Conservation (phyloP, 108 stramenopile species). For the Cyclotella atomus region DNA sequence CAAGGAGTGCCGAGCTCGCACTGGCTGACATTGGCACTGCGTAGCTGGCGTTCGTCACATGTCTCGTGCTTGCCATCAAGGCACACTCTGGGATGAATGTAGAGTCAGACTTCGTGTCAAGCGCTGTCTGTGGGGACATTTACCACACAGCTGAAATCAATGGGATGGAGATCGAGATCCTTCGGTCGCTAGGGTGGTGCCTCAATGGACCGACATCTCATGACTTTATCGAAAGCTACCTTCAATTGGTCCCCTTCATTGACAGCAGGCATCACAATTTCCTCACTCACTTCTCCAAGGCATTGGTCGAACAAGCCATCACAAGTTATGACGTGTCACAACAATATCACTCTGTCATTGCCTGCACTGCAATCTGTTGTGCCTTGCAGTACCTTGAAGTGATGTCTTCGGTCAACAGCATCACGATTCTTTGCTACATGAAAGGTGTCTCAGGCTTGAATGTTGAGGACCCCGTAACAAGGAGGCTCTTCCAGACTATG, state of each 20-base stretch:
- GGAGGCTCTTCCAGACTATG: neutral
- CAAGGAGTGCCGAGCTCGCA: neutral
- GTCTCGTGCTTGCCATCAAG: constrained; percentile 16
- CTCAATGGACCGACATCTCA: constrained; percentile 21
- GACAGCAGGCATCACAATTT: neutral
- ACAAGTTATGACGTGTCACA: neutral
- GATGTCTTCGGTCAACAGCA: neutral
- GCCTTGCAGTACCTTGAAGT: neutral
- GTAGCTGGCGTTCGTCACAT: constrained; percentile 11
- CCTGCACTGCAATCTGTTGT: neutral
- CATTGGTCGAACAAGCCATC: neutral
- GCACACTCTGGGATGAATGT: constrained; percentile 6
- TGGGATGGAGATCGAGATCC: neutral
- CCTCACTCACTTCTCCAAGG: neutral
- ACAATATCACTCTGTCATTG: neutral
- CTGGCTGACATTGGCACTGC: neutral
- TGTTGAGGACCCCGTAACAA: neutral
- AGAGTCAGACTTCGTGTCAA: constrained; percentile 18
- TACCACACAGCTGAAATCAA: neutral
- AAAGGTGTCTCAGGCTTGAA: neutral
- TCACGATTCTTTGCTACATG: neutral
- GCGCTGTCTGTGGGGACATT: neutral
- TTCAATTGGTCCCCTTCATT: neutral
- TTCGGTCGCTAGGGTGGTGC: constrained; percentile 7
- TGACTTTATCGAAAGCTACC: constrained; percentile 11